Evolutionary conservation across 2,329 filamentous ascomycete species (phyloP).

Genomic region (Ophioceras dolichostomum): DNA sequence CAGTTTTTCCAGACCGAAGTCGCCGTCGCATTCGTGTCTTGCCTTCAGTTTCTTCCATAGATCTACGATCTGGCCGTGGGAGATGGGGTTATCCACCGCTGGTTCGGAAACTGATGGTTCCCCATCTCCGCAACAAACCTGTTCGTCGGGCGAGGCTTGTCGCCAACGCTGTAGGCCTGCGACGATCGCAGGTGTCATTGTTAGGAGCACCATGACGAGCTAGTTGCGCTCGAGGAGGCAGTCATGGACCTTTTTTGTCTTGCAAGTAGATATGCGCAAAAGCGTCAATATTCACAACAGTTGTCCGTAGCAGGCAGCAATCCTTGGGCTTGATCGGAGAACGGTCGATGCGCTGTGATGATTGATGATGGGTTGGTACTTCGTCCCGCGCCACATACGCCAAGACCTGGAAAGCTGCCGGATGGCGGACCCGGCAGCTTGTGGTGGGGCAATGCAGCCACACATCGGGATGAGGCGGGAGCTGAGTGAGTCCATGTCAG

Average conservation of each 20-base stretch:
- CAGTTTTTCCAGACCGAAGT: constrained; percentile 52
- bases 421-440: too few species aligned
- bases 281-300: too few species aligned
- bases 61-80: constrained; percentile 55
- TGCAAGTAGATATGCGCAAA: too few species aligned
- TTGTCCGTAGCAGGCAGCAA: too few species aligned
- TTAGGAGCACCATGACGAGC: constrained; percentile 69
- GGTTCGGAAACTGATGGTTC: constrained; percentile 39
- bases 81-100: constrained; percentile 53
- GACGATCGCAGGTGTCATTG: constrained; percentile 59
- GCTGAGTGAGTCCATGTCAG: background rate
- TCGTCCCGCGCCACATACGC: too few species aligned
- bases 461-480: constrained; percentile 1
- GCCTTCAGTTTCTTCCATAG: constrained; percentile 42
- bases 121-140: background rate
- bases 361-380: too few species aligned
- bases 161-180: constrained; percentile 37
- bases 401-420: too few species aligned
- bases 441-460: too few species aligned
- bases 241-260: too few species aligned
- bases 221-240: too few species aligned
- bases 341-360: too few species aligned
- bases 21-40: constrained; percentile 12
- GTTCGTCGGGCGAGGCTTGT: constrained; percentile 3
- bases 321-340: too few species aligned